phyloP scores from a whole-genome alignment of 2,329 filamentous ascomycete genomes.

The Pezicula radicicola region DNA sequence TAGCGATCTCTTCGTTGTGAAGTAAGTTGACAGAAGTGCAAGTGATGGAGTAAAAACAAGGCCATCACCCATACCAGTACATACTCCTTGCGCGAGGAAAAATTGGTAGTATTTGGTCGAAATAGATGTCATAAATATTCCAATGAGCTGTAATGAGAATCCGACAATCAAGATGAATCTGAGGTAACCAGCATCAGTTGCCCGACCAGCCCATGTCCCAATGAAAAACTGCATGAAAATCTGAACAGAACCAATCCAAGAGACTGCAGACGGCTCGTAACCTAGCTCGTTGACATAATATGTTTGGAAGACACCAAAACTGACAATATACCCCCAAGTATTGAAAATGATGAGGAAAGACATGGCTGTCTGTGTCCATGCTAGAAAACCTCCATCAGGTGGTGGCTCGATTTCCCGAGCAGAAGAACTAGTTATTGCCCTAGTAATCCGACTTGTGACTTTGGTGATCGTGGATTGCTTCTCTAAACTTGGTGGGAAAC shows the following conservation, averaged over 20 bases:
- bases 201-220: constrained; percentile 37
- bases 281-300: constrained; percentile 35
- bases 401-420: constrained; percentile 7
- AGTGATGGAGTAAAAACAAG: constrained; percentile 33
- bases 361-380: constrained; percentile 27
- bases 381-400: constrained; percentile 26
- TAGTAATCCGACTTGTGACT: neutral
- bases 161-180: constrained; percentile 14
- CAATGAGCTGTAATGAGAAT: constrained; percentile 17
- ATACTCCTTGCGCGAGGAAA: constrained; percentile 36
- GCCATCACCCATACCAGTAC: constrained; percentile 33
- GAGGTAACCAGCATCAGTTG: constrained; percentile 39
- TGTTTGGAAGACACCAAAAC: constrained; percentile 20
- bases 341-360: constrained; percentile 25
- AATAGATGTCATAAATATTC: constrained; percentile 32
- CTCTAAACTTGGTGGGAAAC: too few relatives aligned
- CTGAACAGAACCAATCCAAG: constrained; percentile 45
- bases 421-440: neutral
- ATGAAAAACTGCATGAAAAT: constrained; percentile 39
- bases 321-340: constrained; percentile 26
- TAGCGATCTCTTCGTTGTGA: constrained; percentile 21
- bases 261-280: constrained; percentile 34
- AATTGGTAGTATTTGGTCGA: constrained; percentile 33
- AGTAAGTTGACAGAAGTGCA: constrained; percentile 24
- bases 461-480: neutral